phyloP scores from a whole-genome alignment of 441 rosid genomes.

The Manihot esculenta region DNA sequence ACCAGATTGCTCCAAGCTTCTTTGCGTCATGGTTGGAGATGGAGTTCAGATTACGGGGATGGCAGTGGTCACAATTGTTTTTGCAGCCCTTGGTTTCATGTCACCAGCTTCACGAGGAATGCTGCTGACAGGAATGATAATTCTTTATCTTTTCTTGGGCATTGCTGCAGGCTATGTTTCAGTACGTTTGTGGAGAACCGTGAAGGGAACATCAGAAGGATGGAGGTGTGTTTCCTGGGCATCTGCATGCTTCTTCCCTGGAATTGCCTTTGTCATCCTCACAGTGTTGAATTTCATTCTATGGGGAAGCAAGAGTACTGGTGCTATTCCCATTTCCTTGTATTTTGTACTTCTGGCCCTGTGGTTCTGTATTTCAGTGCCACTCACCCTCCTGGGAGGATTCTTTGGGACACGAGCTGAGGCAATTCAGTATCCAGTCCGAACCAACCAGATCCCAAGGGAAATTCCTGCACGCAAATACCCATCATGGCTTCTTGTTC shows the following conservation, averaged over 20 bases:
- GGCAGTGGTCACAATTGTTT: conserved; percentile 83
- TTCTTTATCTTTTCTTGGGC: conserved; percentile 86
- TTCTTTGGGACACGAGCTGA: conserved; percentile 76
- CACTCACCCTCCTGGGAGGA: conserved; percentile 89
- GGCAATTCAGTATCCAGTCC: conserved; percentile 69
- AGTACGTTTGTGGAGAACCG: conserved; percentile 82
- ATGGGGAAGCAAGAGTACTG: conserved; percentile 88
- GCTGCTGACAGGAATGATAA: conserved; percentile 88
- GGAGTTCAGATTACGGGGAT: conserved; percentile 89
- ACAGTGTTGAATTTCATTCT: conserved; percentile 82
- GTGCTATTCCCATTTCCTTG: conserved; percentile 87
- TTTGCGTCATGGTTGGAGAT: conserved; percentile 89
- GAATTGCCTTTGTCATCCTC: conserved; percentile 80
- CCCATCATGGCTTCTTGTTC: conserved; percentile 97
- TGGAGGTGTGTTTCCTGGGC: conserved; percentile 85
- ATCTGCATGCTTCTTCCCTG: conserved; percentile 89
- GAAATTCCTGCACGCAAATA: conserved; percentile 94
- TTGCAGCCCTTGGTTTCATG: conserved; percentile 96
- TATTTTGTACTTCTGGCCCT: conserved; percentile 68
- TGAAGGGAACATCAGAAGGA: conserved; percentile 77
- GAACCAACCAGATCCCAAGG: conserved; percentile 98
- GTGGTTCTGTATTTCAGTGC: conserved; percentile 98
- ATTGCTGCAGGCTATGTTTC: conserved; percentile 79
- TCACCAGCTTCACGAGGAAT: conserved; percentile 97
- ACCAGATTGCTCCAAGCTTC: conserved; percentile 70